These are phyloP conservation scores for Entrophospora sp. DNA, from an alignment of 192 early-diverging fungal genomes.

Conservation along the genomic window DNA sequence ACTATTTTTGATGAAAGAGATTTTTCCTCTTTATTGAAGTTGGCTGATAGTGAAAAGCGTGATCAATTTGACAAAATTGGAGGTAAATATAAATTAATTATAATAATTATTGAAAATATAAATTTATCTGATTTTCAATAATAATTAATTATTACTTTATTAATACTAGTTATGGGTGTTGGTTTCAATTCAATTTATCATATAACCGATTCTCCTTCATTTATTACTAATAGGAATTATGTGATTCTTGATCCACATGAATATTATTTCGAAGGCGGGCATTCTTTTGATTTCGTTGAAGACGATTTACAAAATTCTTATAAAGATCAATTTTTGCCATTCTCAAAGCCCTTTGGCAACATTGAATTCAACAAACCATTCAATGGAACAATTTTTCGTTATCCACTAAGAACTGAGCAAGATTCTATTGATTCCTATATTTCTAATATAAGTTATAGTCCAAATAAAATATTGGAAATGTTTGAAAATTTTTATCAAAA, in stretches of 20 bases:
- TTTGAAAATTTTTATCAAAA: slow-evolving; percentile 19
- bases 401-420: slow-evolving; percentile 26
- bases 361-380: slow-evolving; percentile 13
- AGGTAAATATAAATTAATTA: background rate
- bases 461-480: slow-evolving; percentile 24
- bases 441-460: slow-evolving; percentile 14
- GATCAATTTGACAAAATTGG: background rate
- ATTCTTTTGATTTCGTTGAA: slow-evolving; percentile 18
- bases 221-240: slow-evolving; percentile 23
- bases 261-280: slow-evolving; percentile 20
- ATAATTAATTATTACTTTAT: background rate
- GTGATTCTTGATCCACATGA: slow-evolving; percentile 31
- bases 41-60: slow-evolving; percentile 22
- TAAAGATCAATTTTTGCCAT: slow-evolving; percentile 23
- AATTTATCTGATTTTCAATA: background rate
- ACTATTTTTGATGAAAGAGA: slow-evolving; percentile 14
- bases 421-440: slow-evolving; percentile 23
- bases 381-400: slow-evolving; percentile 29
- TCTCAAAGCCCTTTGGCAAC: too few species aligned
- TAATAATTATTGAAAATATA: background rate
- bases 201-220: slow-evolving; percentile 27
- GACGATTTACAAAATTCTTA: background rate
- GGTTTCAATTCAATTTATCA: slow-evolving; percentile 25
- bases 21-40: slow-evolving; percentile 10
- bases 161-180: background rate